Evolutionary conservation across 768 basidiomycete genomes (phyloP), one percentile per base, ranked within the genome.

Genomic region (Sporobolomyces phaffii): DNA sequence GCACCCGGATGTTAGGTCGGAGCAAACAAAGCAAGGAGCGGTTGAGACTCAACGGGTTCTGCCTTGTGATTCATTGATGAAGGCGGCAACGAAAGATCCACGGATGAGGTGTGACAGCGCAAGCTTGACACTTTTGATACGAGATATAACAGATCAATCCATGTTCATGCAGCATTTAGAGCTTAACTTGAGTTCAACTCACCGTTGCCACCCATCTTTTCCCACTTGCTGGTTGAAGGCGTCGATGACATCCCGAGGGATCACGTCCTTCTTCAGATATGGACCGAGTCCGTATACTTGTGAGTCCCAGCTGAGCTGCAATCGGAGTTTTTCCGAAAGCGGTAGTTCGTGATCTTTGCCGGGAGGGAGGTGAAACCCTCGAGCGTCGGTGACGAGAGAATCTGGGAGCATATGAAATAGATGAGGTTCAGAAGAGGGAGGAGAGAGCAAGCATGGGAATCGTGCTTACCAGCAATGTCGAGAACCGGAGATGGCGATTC

Each of bases 31-130:
- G 44, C 24, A 15, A 17, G 28, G 36, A n/a, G 36, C 43, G 38
- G 41, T 11, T 17, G 40, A 44, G 43, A 8, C 31, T 29, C 18
- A 5, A 58, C 63, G 29, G 7, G 63, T 36, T 41, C 49, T 47
- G 3, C 49, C 48, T 50, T 64, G 63, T 2, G 34, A 2, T 41
- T 64, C 56, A 41, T 64, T 58, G 49, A 64, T 44, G 56, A 29
- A 64, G 0, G 63, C 63, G 1, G 56, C 56, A 18, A 59, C 56
- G 63, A 64, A 58, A 6, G 40, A 59, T 0, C 54, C 63, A 22
- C 63, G 63, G 10, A 64, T 51, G n/a, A 64, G 49, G 33, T 64
- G 63, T 1, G 63, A 54, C 0, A 64, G 48, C 5, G 48, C 54
- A 3, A 49, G 0, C 31, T 51, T 49, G 17, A 43, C 41, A 20